Conservation (phyloP, 352 stramenopile genomes). For the Phytopythium delawarense region DNA sequence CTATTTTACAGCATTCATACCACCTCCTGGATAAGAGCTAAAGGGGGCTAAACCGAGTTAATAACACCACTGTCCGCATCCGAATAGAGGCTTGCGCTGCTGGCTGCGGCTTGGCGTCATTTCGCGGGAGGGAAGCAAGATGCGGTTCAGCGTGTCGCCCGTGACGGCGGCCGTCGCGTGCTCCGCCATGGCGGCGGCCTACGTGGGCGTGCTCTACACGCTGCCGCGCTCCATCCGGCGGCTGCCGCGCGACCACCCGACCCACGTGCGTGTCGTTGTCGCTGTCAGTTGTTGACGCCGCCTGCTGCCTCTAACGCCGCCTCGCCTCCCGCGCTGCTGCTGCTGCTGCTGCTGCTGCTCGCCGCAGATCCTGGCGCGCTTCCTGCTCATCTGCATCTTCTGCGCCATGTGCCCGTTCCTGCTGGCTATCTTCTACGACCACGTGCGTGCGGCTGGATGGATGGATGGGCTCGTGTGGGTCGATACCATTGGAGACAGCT, state of each 20-base stretch:
- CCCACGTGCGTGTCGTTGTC: constrained; percentile 43
- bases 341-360: neutral
- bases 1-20: too few relatives aligned
- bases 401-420: constrained; percentile 80
- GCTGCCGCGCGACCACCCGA: constrained; percentile 79
- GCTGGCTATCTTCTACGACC: constrained; percentile 77
- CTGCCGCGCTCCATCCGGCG: constrained; percentile 66
- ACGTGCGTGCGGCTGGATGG: constrained; percentile 31
- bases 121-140: constrained; percentile 30
- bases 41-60: too few relatives aligned
- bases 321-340: neutral
- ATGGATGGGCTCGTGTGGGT: neutral
- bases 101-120: constrained; percentile 12
- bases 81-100: too few relatives aligned
- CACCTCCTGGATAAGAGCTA: too few relatives aligned
- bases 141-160: constrained; percentile 74
- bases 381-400: constrained; percentile 87
- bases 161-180: constrained; percentile 69
- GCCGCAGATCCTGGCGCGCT: constrained; percentile 76
- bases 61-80: too few relatives aligned
- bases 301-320: neutral
- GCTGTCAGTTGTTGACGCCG: neutral
- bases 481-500: neutral
- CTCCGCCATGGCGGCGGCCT: constrained; percentile 75
- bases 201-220: constrained; percentile 86